These are phyloP conservation scores for Russula foetens DNA, from an alignment of 768 basidiomycete species.

Conservation along the genomic window DNA sequence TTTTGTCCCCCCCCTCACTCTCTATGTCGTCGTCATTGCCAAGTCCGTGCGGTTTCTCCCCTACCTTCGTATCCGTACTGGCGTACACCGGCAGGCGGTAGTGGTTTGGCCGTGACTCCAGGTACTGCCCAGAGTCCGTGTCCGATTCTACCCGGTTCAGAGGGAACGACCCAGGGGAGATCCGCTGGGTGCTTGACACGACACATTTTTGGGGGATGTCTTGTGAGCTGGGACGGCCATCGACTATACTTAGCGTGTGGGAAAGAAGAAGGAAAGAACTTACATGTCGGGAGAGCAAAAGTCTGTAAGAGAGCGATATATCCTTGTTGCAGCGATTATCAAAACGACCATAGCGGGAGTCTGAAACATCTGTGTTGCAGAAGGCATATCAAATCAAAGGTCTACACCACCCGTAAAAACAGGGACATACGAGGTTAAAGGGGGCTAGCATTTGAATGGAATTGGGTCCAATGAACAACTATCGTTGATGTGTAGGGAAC, in stretches of 20 bases:
- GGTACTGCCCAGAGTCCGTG: not conserved
- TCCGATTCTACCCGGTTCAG: not conserved
- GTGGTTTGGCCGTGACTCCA: no score
- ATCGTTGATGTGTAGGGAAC: no score
- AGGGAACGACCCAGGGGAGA: not conserved
- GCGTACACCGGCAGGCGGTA: no score
- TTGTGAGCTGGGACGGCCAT: not conserved
- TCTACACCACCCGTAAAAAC: not conserved
- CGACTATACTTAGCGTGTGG: not conserved
- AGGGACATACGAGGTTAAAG: not conserved
- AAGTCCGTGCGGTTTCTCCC: no score
- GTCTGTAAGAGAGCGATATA: not conserved
- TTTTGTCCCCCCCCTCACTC: no score
- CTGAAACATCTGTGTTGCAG: not conserved
- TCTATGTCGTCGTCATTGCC: no score
- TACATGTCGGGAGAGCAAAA: not conserved
- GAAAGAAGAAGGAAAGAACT: not conserved
- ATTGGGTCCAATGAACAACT: not conserved
- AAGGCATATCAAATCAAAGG: not conserved
- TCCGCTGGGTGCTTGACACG: not conserved
- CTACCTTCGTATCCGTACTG: no score
- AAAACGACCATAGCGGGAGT: not conserved
- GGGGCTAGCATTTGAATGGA: not conserved
- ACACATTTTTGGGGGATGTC: not conserved
- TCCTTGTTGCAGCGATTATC: slow-evolving; percentile 1